A percentile compares a stretch with the other conserved stretches of the same genome.
Evolutionary conservation across 805 yeast species (phyloP).

Genomic region (Candida sphagnicola): DNA sequence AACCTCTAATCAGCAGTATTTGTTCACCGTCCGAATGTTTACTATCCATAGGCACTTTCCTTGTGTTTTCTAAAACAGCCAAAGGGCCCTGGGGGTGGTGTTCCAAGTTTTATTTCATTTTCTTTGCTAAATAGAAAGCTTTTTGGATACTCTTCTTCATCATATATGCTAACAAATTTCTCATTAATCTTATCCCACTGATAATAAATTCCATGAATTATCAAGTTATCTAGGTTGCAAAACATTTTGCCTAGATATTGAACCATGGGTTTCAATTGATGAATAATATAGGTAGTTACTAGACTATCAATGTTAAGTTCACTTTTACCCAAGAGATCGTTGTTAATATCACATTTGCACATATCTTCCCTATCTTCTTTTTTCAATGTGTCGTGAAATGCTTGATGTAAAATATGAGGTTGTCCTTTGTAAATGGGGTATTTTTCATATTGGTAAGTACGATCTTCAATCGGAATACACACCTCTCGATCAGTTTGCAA

Average conservation of each 20-base stretch:
- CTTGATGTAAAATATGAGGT: slow-evolving; percentile 29
- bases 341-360: slow-evolving; percentile 15
- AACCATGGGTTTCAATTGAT: slow-evolving; percentile 30
- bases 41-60: neutral
- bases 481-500: slow-evolving; percentile 35
- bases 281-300: slow-evolving; percentile 30
- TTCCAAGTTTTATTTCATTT: slow-evolving; percentile 8
- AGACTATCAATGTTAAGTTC: slow-evolving; percentile 26
- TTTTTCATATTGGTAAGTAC: slow-evolving; percentile 15
- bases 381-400: slow-evolving; percentile 18
- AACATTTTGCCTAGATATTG: slow-evolving; percentile 21
- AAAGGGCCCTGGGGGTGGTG: slow-evolving; percentile 12
- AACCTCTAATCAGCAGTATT: too few species aligned
- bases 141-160: slow-evolving; percentile 22
- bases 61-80: slow-evolving; percentile 13
- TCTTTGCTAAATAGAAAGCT: slow-evolving; percentile 11
- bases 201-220: slow-evolving; percentile 34
- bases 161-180: slow-evolving; percentile 23
- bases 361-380: neutral
- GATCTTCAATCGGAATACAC: slow-evolving; percentile 29
- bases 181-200: slow-evolving; percentile 10
- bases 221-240: slow-evolving; percentile 21
- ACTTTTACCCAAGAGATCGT: slow-evolving; percentile 20
- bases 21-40: too few species aligned
- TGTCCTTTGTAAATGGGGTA: slow-evolving; percentile 34